phyloP scores from a whole-genome alignment of 2,329 filamentous ascomycete species.

The Aspergillus novofumigatus region DNA sequence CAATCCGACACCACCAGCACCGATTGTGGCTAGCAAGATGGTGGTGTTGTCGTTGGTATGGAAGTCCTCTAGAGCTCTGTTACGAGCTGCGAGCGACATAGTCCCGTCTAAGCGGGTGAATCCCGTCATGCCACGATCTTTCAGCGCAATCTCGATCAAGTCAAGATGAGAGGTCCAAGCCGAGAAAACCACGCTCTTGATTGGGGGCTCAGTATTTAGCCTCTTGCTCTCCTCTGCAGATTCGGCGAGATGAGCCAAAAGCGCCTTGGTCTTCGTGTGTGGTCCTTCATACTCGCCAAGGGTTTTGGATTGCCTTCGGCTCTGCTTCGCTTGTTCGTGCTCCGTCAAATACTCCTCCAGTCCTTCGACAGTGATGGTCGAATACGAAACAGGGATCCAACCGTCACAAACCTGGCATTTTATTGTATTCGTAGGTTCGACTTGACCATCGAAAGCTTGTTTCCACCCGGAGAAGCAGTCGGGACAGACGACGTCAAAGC shows the following conservation, averaged over 20 bases:
- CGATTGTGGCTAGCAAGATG: constrained; percentile 87
- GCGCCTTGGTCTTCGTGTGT: constrained; percentile 83
- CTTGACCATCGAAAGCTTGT: constrained; percentile 45
- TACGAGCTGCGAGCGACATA: constrained; percentile 73
- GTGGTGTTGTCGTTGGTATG: constrained; percentile 66
- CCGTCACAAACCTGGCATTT: constrained; percentile 66
- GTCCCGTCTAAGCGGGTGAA: constrained; percentile 84
- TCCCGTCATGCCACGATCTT: constrained; percentile 49
- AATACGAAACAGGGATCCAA: constrained; percentile 60
- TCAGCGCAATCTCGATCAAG: constrained; percentile 78
- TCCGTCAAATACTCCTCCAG: constrained; percentile 49
- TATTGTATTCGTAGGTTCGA: constrained; percentile 42
- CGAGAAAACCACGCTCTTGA: constrained; percentile 92
- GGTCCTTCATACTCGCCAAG: constrained; percentile 73
- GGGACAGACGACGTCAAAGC: constrained; percentile 79
- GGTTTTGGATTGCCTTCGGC: constrained; percentile 54
- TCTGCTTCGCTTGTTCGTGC: constrained; percentile 53
- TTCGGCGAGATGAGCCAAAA: constrained; percentile 69
- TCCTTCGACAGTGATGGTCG: constrained; percentile 62
- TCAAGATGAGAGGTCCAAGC: constrained; percentile 95
- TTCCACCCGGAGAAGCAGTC: constrained; percentile 64
- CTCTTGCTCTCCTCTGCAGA: constrained; percentile 54
- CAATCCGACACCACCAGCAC: constrained; percentile 83
- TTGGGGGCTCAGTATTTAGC: constrained; percentile 62
- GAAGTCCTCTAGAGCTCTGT: constrained; percentile 71